phyloP scores from a whole-genome alignment of 140 eudicot genomes.

The Flaveria floridana region DNA sequence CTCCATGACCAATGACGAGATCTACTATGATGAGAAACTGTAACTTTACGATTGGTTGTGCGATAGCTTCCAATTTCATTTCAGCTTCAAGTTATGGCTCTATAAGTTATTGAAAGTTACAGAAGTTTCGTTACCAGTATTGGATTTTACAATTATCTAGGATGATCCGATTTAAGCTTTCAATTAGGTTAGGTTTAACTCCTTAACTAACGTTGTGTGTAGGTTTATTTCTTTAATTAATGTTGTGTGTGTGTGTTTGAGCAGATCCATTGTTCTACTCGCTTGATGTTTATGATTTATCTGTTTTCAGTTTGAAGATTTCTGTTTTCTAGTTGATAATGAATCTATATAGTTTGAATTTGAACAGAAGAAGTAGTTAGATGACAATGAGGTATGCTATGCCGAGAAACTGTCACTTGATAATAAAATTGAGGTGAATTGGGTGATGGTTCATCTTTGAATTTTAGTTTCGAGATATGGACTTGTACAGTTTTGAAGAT shows the following conservation, averaged over 20 bases:
- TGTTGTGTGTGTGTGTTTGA: neutral
- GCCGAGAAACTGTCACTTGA: slow-evolving; percentile 11
- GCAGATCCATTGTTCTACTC: neutral
- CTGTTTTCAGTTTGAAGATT: neutral
- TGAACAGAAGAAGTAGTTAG: slow-evolving; percentile 2
- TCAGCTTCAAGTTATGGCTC: slow-evolving; percentile 7
- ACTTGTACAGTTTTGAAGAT: slow-evolving; percentile 5
- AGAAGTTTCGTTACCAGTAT: too few species aligned
- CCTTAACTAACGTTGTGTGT: slow-evolving; percentile 9
- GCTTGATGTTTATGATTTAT: slow-evolving; percentile 12
- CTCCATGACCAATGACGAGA: slow-evolving; percentile 12
- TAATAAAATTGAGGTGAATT: neutral
- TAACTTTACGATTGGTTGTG: slow-evolving; percentile 14
- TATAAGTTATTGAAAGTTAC: neutral
- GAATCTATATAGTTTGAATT: neutral
- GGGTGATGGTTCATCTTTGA: neutral
- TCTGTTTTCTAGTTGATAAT: neutral
- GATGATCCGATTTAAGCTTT: too few species aligned
- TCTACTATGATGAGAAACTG: slow-evolving; percentile 17
- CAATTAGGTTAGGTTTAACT: slow-evolving; percentile 18
- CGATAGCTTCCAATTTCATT: slow-evolving; percentile 1
- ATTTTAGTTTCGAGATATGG: neutral
- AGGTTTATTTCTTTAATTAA: neutral
- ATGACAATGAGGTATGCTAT: slow-evolving; percentile 4
- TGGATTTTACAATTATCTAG: too few species aligned